Base-by-base conservation (phyloP, 495 filamentous ascomycete species). In the Bombardia bombarda region DNA sequence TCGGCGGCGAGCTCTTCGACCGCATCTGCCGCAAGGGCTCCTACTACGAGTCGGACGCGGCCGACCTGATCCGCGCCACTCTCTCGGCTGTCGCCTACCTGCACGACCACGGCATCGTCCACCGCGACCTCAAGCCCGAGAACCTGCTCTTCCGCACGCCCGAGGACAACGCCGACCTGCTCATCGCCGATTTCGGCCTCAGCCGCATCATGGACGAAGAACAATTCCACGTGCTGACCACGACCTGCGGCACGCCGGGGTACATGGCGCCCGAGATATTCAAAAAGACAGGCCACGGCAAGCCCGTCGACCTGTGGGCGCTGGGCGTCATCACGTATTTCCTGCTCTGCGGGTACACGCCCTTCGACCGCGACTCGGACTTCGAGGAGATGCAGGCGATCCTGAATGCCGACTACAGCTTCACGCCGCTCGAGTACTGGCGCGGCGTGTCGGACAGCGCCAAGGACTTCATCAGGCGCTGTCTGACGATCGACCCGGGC, bases 321-420 rank as follows among this genome's bases (percentile, higher is more conserved):
- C 74, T 97, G 43, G 92, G 92, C 26, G 87, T 97, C 42, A 96
- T 99, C 47, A 87, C 90, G 12, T 98, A 97, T 67, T 98, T 98
- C 73, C 72, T 98, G 13, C 80, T 98, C 40, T 98, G 92, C 66
- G 92, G 92, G 46, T 97, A 96, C 67, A 97, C 93, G 10, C 92
- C 93, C 40, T 98, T 98, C 60, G 92, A 98, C 69, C 84, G 93
- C 17, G 92, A 98, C 61, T 88, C 81, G 37, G 94, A 98, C 63
- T 80, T 96, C 51, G 92, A 98, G 65, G 92, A 98, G 72, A 95
- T 98, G 90, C 89, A 97, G 68, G 92, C 93, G 44, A 98, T 98
- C 63, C 77, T 97, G 30, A 82, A 86, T 39, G 92, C 93, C 22
- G 89, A 97, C 69, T 98, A 97, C 70, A 82, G 77, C 60, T 98